Conservation (phyloP, 1,284 basidiomycete species). For the Mycena citricolor region DNA sequence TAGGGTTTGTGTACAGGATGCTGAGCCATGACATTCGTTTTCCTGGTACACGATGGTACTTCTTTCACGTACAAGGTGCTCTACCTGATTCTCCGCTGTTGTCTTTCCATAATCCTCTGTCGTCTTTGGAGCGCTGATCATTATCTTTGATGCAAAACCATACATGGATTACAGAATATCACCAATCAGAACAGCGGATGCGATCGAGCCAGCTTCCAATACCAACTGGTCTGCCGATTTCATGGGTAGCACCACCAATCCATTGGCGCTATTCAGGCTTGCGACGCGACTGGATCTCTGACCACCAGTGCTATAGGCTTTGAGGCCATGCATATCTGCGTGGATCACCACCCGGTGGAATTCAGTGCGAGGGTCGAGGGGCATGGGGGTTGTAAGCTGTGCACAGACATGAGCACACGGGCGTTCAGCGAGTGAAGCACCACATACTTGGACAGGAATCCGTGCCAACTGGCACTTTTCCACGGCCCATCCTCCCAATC, state of each 20-base stretch:
- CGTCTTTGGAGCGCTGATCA: too few species aligned
- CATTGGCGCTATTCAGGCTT: slow-evolving; percentile 78
- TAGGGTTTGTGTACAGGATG: too few species aligned
- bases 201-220: slow-evolving; percentile 53
- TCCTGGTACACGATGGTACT: too few species aligned
- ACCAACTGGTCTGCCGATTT: slow-evolving; percentile 38
- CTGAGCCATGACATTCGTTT: too few species aligned
- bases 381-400: slow-evolving; percentile 61
- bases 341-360: slow-evolving; percentile 77
- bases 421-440: not conserved
- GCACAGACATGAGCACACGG: not conserved
- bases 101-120: too few species aligned
- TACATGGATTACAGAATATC: too few species aligned
- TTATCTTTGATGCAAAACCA: too few species aligned
- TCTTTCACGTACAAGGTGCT: too few species aligned
- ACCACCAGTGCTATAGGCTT: slow-evolving; percentile 78
- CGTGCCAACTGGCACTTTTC: slow-evolving; percentile 60
- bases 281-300: slow-evolving; percentile 79
- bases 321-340: slow-evolving; percentile 40
- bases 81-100: too few species aligned
- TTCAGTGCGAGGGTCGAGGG: slow-evolving; percentile 73
- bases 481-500: slow-evolving; percentile 66
- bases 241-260: slow-evolving; percentile 68
- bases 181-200: slow-evolving; percentile 63
- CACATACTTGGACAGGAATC: slow-evolving; percentile 62